Base-by-base conservation (phyloP, 371 early-diverging fungal genomes). In the Smittium culicis region DNA sequence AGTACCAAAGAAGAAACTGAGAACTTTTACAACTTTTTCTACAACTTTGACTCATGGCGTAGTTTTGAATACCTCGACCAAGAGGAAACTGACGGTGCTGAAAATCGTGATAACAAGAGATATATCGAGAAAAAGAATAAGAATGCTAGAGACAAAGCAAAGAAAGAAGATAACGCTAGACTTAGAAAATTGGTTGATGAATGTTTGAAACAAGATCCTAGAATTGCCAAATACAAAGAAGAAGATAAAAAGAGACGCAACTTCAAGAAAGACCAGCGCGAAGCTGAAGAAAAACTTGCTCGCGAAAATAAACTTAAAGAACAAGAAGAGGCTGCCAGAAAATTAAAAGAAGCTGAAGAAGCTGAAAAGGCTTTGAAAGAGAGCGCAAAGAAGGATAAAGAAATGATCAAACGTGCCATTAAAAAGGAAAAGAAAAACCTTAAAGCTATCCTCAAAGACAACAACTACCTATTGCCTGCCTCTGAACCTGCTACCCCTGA, bases 11-110 rank as follows among this genome's bases (percentile, higher is more conserved):
- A 88, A 68, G 86, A 88, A 31, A 91, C 97, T 35, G 96, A 97
- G 71, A 69, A 68, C 27, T 99, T 99, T 81, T 99, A 99, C 79
- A 86, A 88, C 66, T 98, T 94, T 77, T 99, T 93, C 89, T 90
- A 86, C 78, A 86, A 83, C 81, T 90, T 98, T 71, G 94, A 98
- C 70, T 94, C 96, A 54, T 96, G 94, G 94, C 83, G 99, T 72
- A 84, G 92, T 25, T 99, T 98, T 72, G 99, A 99, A 82, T 90
- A 89, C 81, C 78, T 92, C 64, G 98, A 97, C 75, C 93, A 99
- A 83, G 96, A 98, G 76, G 94, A 91, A 72, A 86, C 85, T 68
- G 93, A 92, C 65, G 84, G 82, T 64, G 87, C 87, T 34, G 93
- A 93, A 71, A 89, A 88, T 82, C 92, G 98, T 77, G 96, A 96